Evolutionary conservation across 768 basidiomycete genomes (phyloP), one percentile per base, ranked within the genome.

Genomic region (Podaxis sp.): DNA sequence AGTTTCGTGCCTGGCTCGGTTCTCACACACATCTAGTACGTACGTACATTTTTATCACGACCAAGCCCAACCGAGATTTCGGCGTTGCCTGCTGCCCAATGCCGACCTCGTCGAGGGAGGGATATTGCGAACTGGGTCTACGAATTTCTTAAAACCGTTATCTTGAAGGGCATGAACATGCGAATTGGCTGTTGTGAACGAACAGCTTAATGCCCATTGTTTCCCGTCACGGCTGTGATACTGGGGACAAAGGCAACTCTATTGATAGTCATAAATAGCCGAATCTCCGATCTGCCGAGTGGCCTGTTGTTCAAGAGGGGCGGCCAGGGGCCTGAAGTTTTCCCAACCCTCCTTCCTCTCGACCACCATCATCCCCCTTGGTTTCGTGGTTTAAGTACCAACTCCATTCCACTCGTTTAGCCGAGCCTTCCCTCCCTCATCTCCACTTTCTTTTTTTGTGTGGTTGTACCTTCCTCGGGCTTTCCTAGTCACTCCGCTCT

Each of bases 381-480:
- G 52, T 55, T 61, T 62, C 44, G 60, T 10, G 54, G 53, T 62
- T 62, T 26, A 62, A 62, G 60, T 55, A 60, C 58, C 36, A 51
- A 49, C 36, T 37, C 38, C 55, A 26, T 50, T 54, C 52, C 44
- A 54, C 57, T 64, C 48, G 41, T 64, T 54, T 58, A 52, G 30
- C 52, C 38, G 57, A 56, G 24, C 59, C 58, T 48, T 55, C 33
- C 60, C 20, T 33, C 50, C 52, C 50, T 60, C 44, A 10, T 46
- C 64, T 64, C 52, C 65, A 65, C 52, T 50, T 60, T 70, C 67
- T 56, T 58, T 60, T 60, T 62, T 64, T 44, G 46, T 60, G 59
- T 60, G 54, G 54, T 64, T 46, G 56, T 63, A 55, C 68, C 66
- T 64, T 64, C 60, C 64, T 55, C 60, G 53, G 62, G 28, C 64